These are phyloP conservation scores for Fusarium scirpi DNA, from an alignment of 2,329 filamentous ascomycete species.

Conservation along the genomic window DNA sequence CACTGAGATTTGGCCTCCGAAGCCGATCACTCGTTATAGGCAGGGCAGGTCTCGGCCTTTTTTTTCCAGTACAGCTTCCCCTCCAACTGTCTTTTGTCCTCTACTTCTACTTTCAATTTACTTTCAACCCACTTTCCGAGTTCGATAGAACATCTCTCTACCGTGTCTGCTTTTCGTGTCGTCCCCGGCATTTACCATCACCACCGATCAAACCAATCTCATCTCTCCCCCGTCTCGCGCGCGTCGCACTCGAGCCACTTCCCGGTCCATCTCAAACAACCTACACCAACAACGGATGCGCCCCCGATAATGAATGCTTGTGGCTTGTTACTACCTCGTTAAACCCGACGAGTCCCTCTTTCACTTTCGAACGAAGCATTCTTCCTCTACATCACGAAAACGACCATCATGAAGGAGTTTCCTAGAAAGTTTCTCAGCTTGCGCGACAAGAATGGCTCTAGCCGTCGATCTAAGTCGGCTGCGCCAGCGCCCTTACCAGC, in stretches of 20 bases:
- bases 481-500: constrained; percentile 60
- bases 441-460: constrained; percentile 71
- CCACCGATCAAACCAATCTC: constrained; percentile 6
- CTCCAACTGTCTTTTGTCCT: constrained; percentile 24
- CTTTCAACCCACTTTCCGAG: not conserved
- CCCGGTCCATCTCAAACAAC: constrained; percentile 26
- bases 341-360: constrained; percentile 45
- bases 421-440: constrained; percentile 77
- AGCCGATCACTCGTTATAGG: constrained; percentile 15
- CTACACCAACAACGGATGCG: constrained; percentile 31
- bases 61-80: constrained; percentile 36
- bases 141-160: not conserved
- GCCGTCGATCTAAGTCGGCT: constrained; percentile 67
- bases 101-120: constrained; percentile 21
- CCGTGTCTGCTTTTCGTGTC: not conserved
- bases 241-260: constrained; percentile 37
- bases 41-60: constrained; percentile 30
- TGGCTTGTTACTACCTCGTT: constrained; percentile 50
- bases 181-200: constrained; percentile 6
- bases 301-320: constrained; percentile 50
- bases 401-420: constrained; percentile 64
- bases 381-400: not conserved
- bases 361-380: constrained; percentile 13
- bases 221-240: constrained; percentile 16
- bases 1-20: constrained; percentile 32